These are phyloP conservation scores for Fagopyrum tataricum DNA, from an alignment of 148 eudicot genomes.

Conservation along the genomic window DNA sequence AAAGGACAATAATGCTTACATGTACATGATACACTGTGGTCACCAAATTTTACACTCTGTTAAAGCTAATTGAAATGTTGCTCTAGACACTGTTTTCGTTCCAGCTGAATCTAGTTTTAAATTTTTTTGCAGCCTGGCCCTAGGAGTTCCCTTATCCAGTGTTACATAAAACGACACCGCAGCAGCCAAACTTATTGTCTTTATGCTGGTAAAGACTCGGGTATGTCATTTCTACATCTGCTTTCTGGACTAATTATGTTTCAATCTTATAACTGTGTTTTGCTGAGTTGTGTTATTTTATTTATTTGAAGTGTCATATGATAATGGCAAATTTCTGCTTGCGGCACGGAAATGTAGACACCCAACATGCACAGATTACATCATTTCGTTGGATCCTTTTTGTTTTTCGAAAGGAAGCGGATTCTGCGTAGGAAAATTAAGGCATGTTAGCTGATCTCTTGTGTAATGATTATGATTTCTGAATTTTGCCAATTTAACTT, in stretches of 20 bases:
- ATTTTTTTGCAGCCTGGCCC: constrained; percentile 77
- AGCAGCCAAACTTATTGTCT: constrained; percentile 71
- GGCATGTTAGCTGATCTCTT: constrained; percentile 28
- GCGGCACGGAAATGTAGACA: constrained; percentile 75
- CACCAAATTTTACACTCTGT: background rate
- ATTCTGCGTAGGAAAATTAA: constrained; percentile 76
- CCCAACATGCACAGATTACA: constrained; percentile 81
- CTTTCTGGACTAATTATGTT: background rate
- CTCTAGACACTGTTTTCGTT: background rate
- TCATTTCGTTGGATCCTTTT: constrained; percentile 58
- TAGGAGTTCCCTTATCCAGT: constrained; percentile 61
- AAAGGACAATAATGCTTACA: background rate
- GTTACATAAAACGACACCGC: constrained; percentile 74
- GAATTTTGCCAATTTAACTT: background rate
- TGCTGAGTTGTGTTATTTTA: background rate
- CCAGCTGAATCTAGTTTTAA: background rate
- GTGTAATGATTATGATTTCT: background rate
- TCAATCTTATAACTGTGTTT: background rate
- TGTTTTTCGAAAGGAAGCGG: constrained; percentile 58
- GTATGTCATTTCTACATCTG: constrained; percentile 20
- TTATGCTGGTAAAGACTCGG: constrained; percentile 54
- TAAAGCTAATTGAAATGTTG: too few species aligned
- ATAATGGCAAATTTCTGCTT: constrained; percentile 73
- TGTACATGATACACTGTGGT: background rate
- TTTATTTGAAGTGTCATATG: constrained; percentile 6